Evolutionary conservation across 2,329 filamentous ascomycete genomes (phyloP).

Genomic region (Aspergillus spinulosporus): DNA sequence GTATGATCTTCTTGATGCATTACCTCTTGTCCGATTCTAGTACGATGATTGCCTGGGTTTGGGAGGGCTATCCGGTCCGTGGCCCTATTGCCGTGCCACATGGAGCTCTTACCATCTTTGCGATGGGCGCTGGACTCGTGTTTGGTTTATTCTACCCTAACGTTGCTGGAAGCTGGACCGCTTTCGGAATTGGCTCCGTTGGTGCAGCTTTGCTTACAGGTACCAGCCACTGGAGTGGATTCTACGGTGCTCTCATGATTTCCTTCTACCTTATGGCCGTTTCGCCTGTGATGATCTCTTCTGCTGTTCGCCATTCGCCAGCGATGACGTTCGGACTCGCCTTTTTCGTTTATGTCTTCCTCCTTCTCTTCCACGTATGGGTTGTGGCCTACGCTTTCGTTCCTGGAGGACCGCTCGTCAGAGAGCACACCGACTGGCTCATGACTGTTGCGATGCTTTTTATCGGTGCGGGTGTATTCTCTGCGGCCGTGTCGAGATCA

Average conservation of each 20-base stretch:
- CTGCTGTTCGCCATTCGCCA: conserved; percentile 74
- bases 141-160: conserved; percentile 72
- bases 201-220: conserved; percentile 77
- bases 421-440: conserved; percentile 94
- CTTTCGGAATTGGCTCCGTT: conserved; percentile 73
- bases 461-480: conserved; percentile 82
- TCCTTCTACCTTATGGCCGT: conserved; percentile 81
- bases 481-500: conserved; percentile 58
- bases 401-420: conserved; percentile 85
- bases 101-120: conserved; percentile 79
- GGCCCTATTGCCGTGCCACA: conserved; percentile 89
- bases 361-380: conserved; percentile 98
- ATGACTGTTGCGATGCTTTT: conserved; percentile 83
- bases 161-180: conserved; percentile 73
- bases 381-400: conserved; percentile 98
- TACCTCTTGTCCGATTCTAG: conserved; percentile 94
- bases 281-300: conserved; percentile 70
- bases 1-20: conserved; percentile 84
- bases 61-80: conserved; percentile 90
- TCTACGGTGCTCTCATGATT: conserved; percentile 75
- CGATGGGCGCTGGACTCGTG: conserved; percentile 80
- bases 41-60: conserved; percentile 98
- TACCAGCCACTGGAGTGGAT: conserved; percentile 82
- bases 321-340: conserved; percentile 81
- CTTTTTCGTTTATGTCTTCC: conserved; percentile 87